phyloP scores from a whole-genome alignment of 2,329 filamentous ascomycete genomes.

The Diaporthe vexans region DNA sequence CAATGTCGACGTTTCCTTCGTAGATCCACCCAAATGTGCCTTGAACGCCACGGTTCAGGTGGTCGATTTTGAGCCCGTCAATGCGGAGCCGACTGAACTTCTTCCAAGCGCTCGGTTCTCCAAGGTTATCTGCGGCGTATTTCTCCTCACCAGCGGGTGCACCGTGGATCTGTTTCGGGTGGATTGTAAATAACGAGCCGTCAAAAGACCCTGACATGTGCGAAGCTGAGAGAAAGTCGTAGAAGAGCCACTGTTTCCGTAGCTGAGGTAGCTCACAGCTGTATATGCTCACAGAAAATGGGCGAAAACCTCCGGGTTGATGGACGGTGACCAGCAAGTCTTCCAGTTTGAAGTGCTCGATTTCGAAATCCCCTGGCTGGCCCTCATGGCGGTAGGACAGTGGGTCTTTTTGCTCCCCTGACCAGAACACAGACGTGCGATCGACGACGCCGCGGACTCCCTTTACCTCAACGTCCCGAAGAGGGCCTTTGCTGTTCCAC shows the following conservation, averaged over 20 bases:
- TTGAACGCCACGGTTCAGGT: conserved; percentile 92
- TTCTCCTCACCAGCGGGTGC: conserved; percentile 75
- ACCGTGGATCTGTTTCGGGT: conserved; percentile 90
- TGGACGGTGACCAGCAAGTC: conserved; percentile 93
- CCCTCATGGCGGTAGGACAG: conserved; percentile 90
- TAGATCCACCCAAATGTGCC: conserved; percentile 98
- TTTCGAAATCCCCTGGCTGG: conserved; percentile 93
- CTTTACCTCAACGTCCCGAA: conserved; percentile 94
- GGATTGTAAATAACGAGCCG: conserved; percentile 96
- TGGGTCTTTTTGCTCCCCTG: conserved; percentile 79
- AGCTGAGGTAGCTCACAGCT: conserved; percentile 94
- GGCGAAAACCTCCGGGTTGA: conserved; percentile 91
- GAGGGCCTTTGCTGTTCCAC: conserved; percentile 95
- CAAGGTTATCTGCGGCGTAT: conserved; percentile 69
- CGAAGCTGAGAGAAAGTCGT: conserved; percentile 95
- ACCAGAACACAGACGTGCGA: conserved; percentile 84
- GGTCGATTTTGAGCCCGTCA: conserved; percentile 94
- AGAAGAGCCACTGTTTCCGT: conserved; percentile 97
- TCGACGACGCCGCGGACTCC: conserved; percentile 94
- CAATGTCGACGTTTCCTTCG: conserved; percentile 96
- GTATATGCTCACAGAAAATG: conserved; percentile 95
- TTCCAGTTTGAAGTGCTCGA: conserved; percentile 96
- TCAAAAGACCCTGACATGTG: conserved; percentile 97
- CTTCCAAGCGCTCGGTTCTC: conserved; percentile 85
- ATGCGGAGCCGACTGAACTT: conserved; percentile 95